Conservation (phyloP, 140 eudicot species). For the Oenanthe javanica region DNA sequence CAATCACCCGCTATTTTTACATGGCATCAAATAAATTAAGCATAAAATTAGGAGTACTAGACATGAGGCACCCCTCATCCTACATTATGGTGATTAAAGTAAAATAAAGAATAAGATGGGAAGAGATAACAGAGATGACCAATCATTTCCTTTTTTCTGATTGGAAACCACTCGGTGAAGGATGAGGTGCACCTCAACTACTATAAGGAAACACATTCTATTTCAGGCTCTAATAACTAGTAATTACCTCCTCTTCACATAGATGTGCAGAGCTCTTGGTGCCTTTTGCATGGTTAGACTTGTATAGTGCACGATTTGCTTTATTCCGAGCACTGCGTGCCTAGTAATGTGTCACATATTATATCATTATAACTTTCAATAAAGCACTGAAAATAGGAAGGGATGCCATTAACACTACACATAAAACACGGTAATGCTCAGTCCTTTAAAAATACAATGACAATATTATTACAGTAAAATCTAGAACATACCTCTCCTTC, state of each 20-base stretch:
- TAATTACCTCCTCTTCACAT: slow-evolving; percentile 50
- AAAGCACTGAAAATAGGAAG: background rate
- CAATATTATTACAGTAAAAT: background rate
- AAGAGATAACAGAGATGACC: no score
- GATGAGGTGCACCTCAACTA: background rate
- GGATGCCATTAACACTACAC: background rate
- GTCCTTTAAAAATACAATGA: background rate
- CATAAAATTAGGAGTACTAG: no score
- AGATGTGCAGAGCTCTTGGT: slow-evolving; percentile 49
- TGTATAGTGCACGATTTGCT: slow-evolving; percentile 34
- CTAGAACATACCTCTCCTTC: slow-evolving; percentile 31
- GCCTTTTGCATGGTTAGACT: slow-evolving; percentile 39
- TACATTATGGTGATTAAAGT: no score
- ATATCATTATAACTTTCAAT: background rate
- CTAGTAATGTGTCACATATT: slow-evolving; percentile 19
- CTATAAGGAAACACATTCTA: background rate
- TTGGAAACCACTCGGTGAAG: background rate
- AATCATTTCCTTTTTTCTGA: background rate
- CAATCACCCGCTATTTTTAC: slow-evolving; percentile 30
- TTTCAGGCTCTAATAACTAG: background rate
- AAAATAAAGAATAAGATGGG: no score
- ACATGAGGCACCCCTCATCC: no score
- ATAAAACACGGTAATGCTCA: background rate
- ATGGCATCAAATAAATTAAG: background rate
- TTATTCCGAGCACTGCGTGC: slow-evolving; percentile 41